Base-by-base conservation (phyloP, 306 rosid genomes). In the Rubus idaeus region DNA sequence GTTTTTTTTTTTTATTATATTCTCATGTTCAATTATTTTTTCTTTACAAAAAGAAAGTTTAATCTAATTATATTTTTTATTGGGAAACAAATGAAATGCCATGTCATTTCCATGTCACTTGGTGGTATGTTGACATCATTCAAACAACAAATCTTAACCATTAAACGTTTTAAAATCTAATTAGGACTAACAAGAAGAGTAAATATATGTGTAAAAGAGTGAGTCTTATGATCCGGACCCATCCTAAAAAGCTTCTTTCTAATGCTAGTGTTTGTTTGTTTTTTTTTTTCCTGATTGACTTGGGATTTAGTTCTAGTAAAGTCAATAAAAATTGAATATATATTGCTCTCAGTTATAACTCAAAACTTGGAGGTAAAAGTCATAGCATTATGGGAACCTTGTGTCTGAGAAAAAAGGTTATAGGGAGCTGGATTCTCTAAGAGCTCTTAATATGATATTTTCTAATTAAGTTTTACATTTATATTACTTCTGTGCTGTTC, bases 241-340 rank as follows among this genome's bases (percentile, higher is more conserved):
- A n/a, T n/a, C n/a, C n/a, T n/a, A 35, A 20, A 67, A 62, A 74
- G 64, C 65, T 68, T 60, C 8, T 21, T 63, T 41, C 49, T 63
- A 7, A 65, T 65, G 26, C 1, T 23, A 37, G 40, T 58, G 16
- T 40, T 40, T 40, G 4, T 16, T 17, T 17, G 47, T 3, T 17
- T 30, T 23, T 0, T 23, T 0, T 39, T 40, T 9, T 7, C 10
- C 10, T 64, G 47, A 14, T 40, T 17, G 70, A 63, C 45, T 37
- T 45, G 21, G 68, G 11, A 62, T 5, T 2, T 37, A 62, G 68
- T 6, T 45, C 7, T 6, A 2, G 10, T 64, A 10, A 13, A 71
- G 63, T 39, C 37, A 3, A 71, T 5, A 5, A 16, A 53, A 6
- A 53, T 7, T 39, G 50, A 52, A 72, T 52, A 53, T 37, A 17